Evolutionary conservation across 2,329 filamentous ascomycete genomes (phyloP), one percentile per base, ranked within the genome.

Genomic region (Fusarium anguioides): DNA sequence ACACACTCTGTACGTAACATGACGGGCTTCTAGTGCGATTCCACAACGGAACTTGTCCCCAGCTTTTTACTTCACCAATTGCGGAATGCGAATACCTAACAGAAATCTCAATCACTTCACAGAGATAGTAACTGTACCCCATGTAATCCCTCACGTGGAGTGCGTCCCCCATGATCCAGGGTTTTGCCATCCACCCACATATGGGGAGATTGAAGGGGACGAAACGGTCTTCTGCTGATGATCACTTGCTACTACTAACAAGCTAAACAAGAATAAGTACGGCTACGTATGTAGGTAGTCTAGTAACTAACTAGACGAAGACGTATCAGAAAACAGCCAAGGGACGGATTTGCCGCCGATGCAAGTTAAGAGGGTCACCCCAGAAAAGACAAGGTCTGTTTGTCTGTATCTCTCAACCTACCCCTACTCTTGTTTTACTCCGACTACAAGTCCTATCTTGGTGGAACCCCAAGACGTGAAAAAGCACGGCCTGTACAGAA

Each of bases 1-100:
- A 55, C 64, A n/a, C n/a, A n/a, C n/a, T n/a, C n/a, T n/a, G 68
- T 72, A 72, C 65, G 69, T 72, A 70, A 72, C 68, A 70, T 70
- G 48, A 63, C 55, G 53, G n/a, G 29, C 59, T 69, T 70, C 61
- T 71, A 45, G 55, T 44, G 58, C 11, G 37, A 44, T 62, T 56
- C 59, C 57, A 42, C 56, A 24, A 49, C 42, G 40, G n/a, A 27
- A 10, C 21, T 39, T 31, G 45, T 50, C 50, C 62, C 62, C 65
- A 66, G 56, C 65, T 57, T 69, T 66, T 45, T 18, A 35, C 33
- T 18, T 31, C 20, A 37, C 66, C 65, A 68, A 69, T 68, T 68
- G 64, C 49, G 46, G 33, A 54, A 49, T 48, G 47, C 27, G 36
- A 39, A 65, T 48, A 61, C 58, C 58, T 54, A 61, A 61, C 56